These are phyloP conservation scores for Tylopilus sp. DNA, from an alignment of 768 basidiomycete species.

Conservation along the genomic window DNA sequence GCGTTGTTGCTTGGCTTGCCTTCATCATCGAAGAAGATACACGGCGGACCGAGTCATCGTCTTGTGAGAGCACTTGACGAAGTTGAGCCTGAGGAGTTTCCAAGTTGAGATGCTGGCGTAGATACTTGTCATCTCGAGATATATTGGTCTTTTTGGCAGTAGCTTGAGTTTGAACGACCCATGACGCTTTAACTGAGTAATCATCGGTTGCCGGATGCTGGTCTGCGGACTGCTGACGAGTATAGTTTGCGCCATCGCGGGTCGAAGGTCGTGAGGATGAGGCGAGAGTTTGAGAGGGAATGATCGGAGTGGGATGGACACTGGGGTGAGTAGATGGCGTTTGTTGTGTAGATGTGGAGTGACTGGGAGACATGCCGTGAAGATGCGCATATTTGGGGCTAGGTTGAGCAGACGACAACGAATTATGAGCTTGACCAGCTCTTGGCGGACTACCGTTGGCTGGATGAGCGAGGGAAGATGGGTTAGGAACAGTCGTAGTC, in stretches of 20 bases:
- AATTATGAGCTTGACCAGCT: conserved; percentile 8
- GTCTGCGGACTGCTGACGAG: conserved; percentile 13
- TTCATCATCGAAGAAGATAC: conserved; percentile 28
- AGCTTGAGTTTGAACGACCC: conserved; percentile 32
- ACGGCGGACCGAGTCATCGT: conserved; percentile 23
- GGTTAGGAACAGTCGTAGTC: conserved; percentile 7
- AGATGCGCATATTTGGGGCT: conserved; percentile 23
- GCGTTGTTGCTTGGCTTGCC: conserved; percentile 21
- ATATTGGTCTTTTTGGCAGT: conserved; percentile 16
- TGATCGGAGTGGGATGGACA: conserved; percentile 21
- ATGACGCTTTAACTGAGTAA: conserved; percentile 25
- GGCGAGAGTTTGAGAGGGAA: conserved; percentile 15
- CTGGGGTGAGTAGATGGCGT: conserved; percentile 16
- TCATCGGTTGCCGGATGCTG: conserved; percentile 8
- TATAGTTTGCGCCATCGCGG: conserved; percentile 16
- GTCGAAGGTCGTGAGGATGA: conserved; percentile 28
- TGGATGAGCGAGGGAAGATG: conserved; percentile 20
- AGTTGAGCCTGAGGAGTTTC: conserved; percentile 28
- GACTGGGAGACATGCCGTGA: conserved; percentile 11
- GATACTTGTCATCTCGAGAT: conserved; percentile 30
- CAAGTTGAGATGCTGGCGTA: conserved; percentile 13
- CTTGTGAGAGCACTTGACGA: conserved; percentile 33
- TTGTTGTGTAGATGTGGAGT: conserved; percentile 9
- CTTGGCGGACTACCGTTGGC: conserved; percentile 14
- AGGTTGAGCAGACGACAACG: conserved; percentile 19